Conservation (phyloP, 116 monocot species). For the Zostera marina region DNA sequence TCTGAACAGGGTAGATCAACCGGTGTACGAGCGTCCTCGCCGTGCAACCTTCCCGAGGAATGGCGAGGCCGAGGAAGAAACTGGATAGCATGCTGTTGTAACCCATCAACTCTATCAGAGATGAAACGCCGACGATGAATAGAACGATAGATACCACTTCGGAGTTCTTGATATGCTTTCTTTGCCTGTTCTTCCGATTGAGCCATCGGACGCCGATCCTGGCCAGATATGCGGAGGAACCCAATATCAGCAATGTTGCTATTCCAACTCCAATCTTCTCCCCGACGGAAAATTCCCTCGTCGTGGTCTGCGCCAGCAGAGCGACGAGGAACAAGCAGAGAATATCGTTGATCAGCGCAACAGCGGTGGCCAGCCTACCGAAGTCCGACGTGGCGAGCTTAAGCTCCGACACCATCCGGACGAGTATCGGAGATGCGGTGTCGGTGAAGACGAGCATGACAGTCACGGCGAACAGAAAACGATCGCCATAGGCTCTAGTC, state of each 20-base stretch:
- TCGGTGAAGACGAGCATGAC: constrained; percentile 31
- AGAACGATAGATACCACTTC: constrained; percentile 14
- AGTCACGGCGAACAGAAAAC: constrained; percentile 7
- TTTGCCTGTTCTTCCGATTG: constrained; percentile 16
- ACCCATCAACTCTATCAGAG: constrained; percentile 11
- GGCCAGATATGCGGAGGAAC: not conserved
- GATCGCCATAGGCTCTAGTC: not conserved
- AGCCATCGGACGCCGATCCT: constrained; percentile 9
- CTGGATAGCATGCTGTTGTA: constrained; percentile 35
- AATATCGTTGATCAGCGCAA: constrained; percentile 36
- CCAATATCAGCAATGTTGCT: not conserved
- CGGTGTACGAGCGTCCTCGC: constrained; percentile 30
- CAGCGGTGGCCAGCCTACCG: constrained; percentile 29
- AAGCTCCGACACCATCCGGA: constrained; percentile 39
- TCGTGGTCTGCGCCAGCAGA: not conserved
- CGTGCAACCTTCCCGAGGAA: constrained; percentile 24
- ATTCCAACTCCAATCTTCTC: not conserved
- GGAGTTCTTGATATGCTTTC: constrained; percentile 16
- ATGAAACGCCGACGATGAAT: constrained; percentile 15
- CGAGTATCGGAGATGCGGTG: constrained; percentile 47
- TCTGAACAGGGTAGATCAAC: constrained; percentile 28
- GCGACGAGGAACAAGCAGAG: constrained; percentile 11
- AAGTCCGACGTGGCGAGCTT: constrained; percentile 36
- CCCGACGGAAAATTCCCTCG: not conserved
- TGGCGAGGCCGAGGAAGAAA: constrained; percentile 29